These are phyloP conservation scores for Talaromyces pinophilus DNA, from an alignment of 2,329 filamentous ascomycete species.

Conservation along the genomic window DNA sequence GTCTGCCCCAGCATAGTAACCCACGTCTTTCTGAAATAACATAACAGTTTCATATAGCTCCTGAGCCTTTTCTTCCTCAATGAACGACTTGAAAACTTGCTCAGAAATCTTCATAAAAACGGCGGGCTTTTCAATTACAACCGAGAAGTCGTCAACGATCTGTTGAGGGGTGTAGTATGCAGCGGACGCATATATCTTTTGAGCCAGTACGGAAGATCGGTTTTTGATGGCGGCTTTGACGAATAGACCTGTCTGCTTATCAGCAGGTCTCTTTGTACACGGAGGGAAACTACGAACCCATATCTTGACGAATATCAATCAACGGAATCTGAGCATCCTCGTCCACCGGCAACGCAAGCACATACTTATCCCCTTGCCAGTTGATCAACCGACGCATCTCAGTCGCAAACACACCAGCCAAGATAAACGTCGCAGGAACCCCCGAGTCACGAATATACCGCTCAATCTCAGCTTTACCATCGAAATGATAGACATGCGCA, in stretches of 20 bases:
- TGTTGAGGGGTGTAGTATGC: constrained; percentile 45
- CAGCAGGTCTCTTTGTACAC: background rate
- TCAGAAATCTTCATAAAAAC: constrained; percentile 27
- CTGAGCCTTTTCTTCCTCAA: constrained; percentile 34
- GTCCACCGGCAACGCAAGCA: constrained; percentile 31
- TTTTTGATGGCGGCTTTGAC: constrained; percentile 40
- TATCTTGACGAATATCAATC: constrained; percentile 49
- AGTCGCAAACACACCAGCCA: constrained; percentile 58
- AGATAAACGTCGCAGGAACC: constrained; percentile 55
- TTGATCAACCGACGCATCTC: constrained; percentile 41
- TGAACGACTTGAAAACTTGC: constrained; percentile 32
- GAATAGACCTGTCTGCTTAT: constrained; percentile 30
- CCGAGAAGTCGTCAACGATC: constrained; percentile 42
- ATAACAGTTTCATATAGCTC: constrained; percentile 59
- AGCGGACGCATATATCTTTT: constrained; percentile 48
- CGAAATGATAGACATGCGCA: constrained; percentile 52
- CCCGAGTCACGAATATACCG: constrained; percentile 54
- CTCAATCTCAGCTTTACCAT: constrained; percentile 60
- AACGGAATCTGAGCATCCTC: constrained; percentile 43
- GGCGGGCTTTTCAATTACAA: constrained; percentile 44
- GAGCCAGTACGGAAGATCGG: constrained; percentile 47
- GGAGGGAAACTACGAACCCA: constrained; percentile 44
- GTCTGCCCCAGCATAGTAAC: constrained; percentile 54
- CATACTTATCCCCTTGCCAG: constrained; percentile 34
- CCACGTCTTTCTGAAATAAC: constrained; percentile 51